Evolutionary conservation across 257 asterid species (phyloP).

Genomic region (Fraxinus quadrangulata): DNA sequence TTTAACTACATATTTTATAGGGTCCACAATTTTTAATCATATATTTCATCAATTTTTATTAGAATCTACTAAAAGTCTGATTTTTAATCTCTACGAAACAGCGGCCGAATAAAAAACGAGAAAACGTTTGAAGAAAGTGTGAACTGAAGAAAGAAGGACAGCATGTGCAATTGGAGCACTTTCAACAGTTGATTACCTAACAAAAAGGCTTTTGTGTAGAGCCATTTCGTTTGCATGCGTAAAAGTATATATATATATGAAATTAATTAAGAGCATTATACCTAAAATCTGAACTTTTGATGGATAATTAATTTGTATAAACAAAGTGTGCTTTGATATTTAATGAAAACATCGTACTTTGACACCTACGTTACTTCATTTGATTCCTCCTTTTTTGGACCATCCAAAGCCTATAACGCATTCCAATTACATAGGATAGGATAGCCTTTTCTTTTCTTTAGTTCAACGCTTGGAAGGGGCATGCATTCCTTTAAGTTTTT

Average conservation of each 20-base stretch:
- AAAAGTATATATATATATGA: constrained; percentile 20
- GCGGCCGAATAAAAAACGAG: not conserved
- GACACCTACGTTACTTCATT: constrained; percentile 37
- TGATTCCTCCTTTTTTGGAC: constrained; percentile 33
- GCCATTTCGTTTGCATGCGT: constrained; percentile 35
- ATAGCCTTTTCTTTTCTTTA: constrained; percentile 55
- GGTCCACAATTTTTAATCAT: no score
- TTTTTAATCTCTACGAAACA: no score
- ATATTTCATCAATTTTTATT: no score
- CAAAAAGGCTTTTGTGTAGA: constrained; percentile 26
- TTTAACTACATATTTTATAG: no score
- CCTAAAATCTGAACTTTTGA: not conserved
- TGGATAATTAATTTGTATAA: constrained; percentile 3
- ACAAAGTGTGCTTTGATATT: not conserved
- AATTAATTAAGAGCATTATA: not conserved
- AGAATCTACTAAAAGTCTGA: no score
- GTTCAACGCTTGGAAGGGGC: constrained; percentile 33
- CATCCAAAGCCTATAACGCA: constrained; percentile 37
- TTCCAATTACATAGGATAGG: constrained; percentile 44
- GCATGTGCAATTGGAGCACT: constrained; percentile 45
- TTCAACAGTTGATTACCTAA: constrained; percentile 39
- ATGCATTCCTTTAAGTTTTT: not conserved
- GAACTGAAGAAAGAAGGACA: constrained; percentile 32
- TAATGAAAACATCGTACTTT: constrained; percentile 38
- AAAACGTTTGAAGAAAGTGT: constrained; percentile 22